Base-by-base conservation (phyloP, 2,329 filamentous ascomycete species). In the Xylariaceae sp. region DNA sequence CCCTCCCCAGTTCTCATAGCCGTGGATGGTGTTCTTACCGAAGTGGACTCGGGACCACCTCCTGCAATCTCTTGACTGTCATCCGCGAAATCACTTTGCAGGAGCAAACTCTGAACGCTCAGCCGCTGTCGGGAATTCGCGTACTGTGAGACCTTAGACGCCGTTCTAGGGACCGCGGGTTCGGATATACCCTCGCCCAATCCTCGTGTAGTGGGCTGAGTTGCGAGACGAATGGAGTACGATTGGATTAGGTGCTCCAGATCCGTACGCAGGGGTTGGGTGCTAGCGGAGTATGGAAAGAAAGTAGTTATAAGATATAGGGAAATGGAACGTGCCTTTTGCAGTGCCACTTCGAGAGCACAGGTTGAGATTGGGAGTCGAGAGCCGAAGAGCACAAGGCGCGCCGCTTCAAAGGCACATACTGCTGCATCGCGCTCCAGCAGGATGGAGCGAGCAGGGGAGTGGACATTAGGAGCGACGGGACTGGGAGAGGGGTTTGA, bases 361-460 rank as follows among this genome's bases (percentile, higher is more conserved):
- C 61, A 58, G 10, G 47, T 49, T 1, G 62, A 56, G 9, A 55
- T 53, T 2, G 57, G 51, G 11, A 55, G 56, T 22, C 60, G 56
- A 12, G 60, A 57, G 41, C 57, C 56, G 58, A 72, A 74, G 14
- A 74, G 58, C 1, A 74, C 62, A 1, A 75, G 59, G 1, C 72
- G 66, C 0, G 71, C 68, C 4, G 69, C 67, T 34, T 76, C 72
- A 28, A 75, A 75, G 0, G 69, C 72, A 36, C 73, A 75, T 1
- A 76, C 71, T 5, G 73, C 73, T 0, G 66, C 68, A 41, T 75
- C 73, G 31, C 71, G 69, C 47, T 76, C 72, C 0, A 75, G 61
- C 11, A 70, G 64, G 5, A 64, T 57, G 1, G 54, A 50, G 11
- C 47, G 54, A 1, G 60, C 56, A 42, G 60, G 55, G 34, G 62